Percentiles rank a stretch among this genome's conserved stretches.
phyloP scores from a whole-genome alignment of 129 eudicot genomes.

The Artemisia tridentata region DNA sequence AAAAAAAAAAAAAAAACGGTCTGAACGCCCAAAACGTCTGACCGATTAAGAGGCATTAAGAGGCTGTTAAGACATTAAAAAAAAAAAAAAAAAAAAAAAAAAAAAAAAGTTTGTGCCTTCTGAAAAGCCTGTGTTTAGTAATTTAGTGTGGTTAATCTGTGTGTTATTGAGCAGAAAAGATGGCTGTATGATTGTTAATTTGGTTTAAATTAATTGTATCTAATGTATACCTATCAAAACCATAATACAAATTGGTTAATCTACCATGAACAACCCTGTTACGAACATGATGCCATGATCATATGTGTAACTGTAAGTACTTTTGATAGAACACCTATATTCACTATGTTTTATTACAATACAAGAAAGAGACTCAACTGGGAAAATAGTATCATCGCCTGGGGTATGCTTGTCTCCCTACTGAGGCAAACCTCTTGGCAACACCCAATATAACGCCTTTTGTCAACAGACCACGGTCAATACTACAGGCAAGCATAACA shows the following conservation, averaged over 20 bases:
- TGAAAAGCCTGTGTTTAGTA: too few species aligned
- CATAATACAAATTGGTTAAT: not conserved
- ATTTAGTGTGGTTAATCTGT: too few species aligned
- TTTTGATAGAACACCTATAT: not conserved
- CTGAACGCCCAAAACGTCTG: too few species aligned
- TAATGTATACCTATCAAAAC: too few species aligned
- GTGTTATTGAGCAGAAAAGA: too few species aligned
- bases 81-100: too few species aligned
- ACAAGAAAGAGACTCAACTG: not conserved
- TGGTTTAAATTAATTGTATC: too few species aligned
- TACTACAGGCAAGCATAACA: slow-evolving; percentile 52
- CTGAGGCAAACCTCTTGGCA: slow-evolving; percentile 51
- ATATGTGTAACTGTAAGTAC: not conserved
- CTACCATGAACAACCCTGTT: not conserved
- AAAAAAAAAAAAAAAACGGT: too few species aligned
- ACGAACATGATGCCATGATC: not conserved
- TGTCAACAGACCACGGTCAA: slow-evolving; percentile 61
- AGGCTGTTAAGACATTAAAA: too few species aligned
- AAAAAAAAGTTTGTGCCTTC: too few species aligned
- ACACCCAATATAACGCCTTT: slow-evolving; percentile 57
- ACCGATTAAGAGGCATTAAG: too few species aligned
- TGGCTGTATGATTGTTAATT: too few species aligned
- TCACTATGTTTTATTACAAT: not conserved
- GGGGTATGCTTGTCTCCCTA: slow-evolving; percentile 49
- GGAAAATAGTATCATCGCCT: slow-evolving; percentile 13